phyloP scores from a whole-genome alignment of 257 asterid species.

The Voacanga thouarsii region DNA sequence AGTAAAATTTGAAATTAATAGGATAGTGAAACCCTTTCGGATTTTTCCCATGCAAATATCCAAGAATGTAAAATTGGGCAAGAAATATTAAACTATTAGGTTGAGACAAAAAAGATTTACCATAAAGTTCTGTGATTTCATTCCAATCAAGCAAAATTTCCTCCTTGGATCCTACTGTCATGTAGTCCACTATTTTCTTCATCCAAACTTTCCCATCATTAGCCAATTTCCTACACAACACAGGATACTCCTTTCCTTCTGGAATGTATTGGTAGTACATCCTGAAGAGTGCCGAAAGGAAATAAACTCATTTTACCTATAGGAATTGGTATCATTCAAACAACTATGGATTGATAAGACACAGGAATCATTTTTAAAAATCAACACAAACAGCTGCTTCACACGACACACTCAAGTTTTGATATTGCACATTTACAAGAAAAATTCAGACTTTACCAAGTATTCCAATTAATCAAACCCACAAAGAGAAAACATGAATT shows the following conservation, averaged over 20 bases:
- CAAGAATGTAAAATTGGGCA: neutral
- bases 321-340: neutral
- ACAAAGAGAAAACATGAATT: neutral
- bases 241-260: slow-evolving; percentile 89
- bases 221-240: slow-evolving; percentile 65
- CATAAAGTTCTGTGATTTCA: slow-evolving; percentile 72
- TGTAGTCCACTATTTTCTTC: slow-evolving; percentile 32
- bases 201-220: slow-evolving; percentile 47
- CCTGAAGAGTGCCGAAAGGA: slow-evolving; percentile 42
- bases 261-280: slow-evolving; percentile 80
- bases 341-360: neutral
- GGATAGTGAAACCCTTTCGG: neutral
- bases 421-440: neutral
- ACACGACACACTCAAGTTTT: neutral
- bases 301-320: neutral
- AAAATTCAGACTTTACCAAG: slow-evolving; percentile 1
- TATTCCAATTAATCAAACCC: neutral
- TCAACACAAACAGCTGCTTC: neutral
- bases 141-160: slow-evolving; percentile 92
- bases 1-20: neutral
- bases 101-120: slow-evolving; percentile 36
- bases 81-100: neutral
- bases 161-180: slow-evolving; percentile 42
- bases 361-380: neutral
- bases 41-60: neutral